Base-by-base conservation (phyloP, 1,284 basidiomycete genomes). In the Baeospora myosura region DNA sequence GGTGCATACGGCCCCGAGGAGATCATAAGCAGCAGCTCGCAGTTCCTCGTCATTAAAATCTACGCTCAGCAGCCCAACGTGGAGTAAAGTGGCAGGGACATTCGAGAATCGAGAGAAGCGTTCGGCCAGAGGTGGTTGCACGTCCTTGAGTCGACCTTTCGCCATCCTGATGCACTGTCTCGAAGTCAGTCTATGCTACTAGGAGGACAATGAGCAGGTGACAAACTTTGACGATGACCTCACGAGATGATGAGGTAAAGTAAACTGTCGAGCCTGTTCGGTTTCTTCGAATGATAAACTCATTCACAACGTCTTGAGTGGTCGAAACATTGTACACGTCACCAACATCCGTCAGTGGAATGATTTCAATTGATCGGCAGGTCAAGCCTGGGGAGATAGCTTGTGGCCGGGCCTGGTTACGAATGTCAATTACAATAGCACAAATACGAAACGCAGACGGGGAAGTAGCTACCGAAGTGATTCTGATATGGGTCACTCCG, bases 271-370 rank as follows among this genome's bases (percentile, higher is more conserved):
- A 69, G 3, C 78, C 77, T 49, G 86, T 78, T 45, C 75, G 76
- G 52, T 74, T 80, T 51, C 81, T 71, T 31, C 86, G 72, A 52
- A 93, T 80, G 46, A 89, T 82, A 52, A 93, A 87, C 55, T 91
- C 87, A 44, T 85, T 70, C n/a, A 72, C 65, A 17, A 40, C 24
- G 42, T 90, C 83, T 11, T 78, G 71, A 5, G 82, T 81, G 3
- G 78, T 83, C 2, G 80, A 76, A 12, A 88, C 79, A 41, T 84
- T 85, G 57, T 89, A 87, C 1, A 89, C 76, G 54, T 94, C 90
- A 61, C 86, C 88, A 49, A 94, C 75, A 46, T 92, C 89, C 3
- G 73, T 65, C 42, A 90, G 68, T 1, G 79, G 75, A 41, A 93
- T 81, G 45, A 88, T 78, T 52, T 92, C 90, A 0, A 80, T 85